Base-by-base conservation (phyloP, 2,329 filamentous ascomycete genomes). In the Parastagonospora avenae region DNA sequence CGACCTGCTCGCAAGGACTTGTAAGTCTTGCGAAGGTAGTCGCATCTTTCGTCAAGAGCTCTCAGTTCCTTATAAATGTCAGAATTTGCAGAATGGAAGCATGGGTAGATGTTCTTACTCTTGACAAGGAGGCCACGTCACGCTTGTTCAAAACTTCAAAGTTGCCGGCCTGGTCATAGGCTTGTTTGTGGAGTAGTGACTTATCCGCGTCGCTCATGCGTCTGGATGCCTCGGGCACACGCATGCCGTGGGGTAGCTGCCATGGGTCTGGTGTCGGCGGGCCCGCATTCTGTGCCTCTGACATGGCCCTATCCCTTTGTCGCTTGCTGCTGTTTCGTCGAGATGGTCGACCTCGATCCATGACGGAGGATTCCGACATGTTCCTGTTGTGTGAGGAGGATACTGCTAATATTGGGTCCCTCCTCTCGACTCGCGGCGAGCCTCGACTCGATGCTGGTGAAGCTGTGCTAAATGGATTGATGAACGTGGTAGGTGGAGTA, bases 21-120 rank as follows among this genome's bases (percentile, higher is more conserved):
- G 74, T 91, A 90, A 0, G 89, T 92, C 54, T 85, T 87, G 40
- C 89, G 85, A 42, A 92, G 84, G 65, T 92, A 92, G 59, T 91
- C 88, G 48, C 87, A 89, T 48, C 89, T 84, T 67, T 91, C 87
- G 63, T 92, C 89, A n/a, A 92, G 79, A 50, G 82, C 84, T 42
- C 86, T 84, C 46, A 92, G 85, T 75, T 92, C 90, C 83, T 88
- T 44, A 8, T 16, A 8, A 7, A n/a, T 35, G 51, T 74, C 37
- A 73, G 63, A 27, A 14, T 24, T 33, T 14, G 28, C 4, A 37
- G 33, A 12, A 44, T 40, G 30, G 8, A 46, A 28, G 28, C 19
- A 42, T 8, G 28, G 31, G 37, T 45, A 24, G 30, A 29, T 42
- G 2, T 28, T 9, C 77, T 63, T 74, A 85, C 84, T 72, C 82